Evolutionary conservation across 164 flowering plant genomes (phyloP), one percentile per base, ranked within the genome.

Genomic region (Euptelea pleiosperma): DNA sequence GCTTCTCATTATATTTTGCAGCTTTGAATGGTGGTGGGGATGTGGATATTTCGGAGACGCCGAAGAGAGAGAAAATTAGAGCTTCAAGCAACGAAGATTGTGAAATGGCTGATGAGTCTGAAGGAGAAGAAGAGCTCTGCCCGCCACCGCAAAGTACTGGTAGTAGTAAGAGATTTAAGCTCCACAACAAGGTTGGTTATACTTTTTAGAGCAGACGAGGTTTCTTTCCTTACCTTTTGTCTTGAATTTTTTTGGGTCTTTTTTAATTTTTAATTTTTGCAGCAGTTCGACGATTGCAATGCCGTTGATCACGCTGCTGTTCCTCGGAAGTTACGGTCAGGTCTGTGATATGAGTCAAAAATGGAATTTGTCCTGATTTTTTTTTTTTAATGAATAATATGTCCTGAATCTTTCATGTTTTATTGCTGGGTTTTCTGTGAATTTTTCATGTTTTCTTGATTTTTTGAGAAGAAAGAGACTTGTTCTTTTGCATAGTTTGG

Each of bases 311-410:
- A 74, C 62, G 73, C 84, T 50, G 68, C 79, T 22, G 84, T 89
- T 64, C 96, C 96, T 2, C 72, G 94, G 61, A 86, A 80, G 68
- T 68, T 79, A 29, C 82, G 96, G 11, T 84, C 96, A 63, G 93
- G 96, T 86, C 19, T 31, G 73, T 58, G 35, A n/a, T 41, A 15
- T 44, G n/a, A n/a, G n/a, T n/a, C n/a, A n/a, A n/a, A n/a, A n/a
- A n/a, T n/a, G n/a, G n/a, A n/a, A n/a, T n/a, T n/a, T n/a, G n/a
- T n/a, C n/a, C n/a, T n/a, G n/a, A n/a, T n/a, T n/a, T n/a, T n/a
- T n/a, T n/a, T n/a, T n/a, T n/a, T n/a, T n/a, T n/a, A n/a, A 19
- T 37, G 4, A 46, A 8, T 25, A 19, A 25, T 12, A 0, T n/a
- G n/a, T 15, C 18, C 19, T n/a, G 25, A 31, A 47, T 36, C n/a